Evolutionary conservation across 2,329 filamentous ascomycete species (phyloP).

Genomic region (Westerdykella sp.): DNA sequence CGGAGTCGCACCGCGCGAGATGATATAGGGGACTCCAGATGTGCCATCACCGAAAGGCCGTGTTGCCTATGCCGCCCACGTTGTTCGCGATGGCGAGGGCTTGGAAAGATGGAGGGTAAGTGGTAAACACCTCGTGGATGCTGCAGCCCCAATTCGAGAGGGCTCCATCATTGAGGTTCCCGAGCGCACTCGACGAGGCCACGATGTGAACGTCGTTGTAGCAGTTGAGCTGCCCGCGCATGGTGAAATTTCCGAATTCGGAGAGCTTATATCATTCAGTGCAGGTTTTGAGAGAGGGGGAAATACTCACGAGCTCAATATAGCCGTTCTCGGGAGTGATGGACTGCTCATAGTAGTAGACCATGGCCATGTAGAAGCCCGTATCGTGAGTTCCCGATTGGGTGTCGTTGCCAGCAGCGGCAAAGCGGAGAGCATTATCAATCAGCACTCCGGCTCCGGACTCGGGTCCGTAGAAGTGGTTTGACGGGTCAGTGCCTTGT

Average conservation of each 20-base stretch:
- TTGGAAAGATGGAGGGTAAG: constrained; percentile 14
- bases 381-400: constrained; percentile 8
- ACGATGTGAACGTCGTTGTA: constrained; percentile 15
- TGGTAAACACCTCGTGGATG: constrained; percentile 14
- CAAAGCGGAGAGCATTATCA: constrained; percentile 13
- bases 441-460: constrained; percentile 12
- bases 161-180: constrained; percentile 10
- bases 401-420: constrained; percentile 8
- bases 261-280: constrained; percentile 8
- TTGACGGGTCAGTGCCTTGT: constrained; percentile 11
- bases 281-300: not conserved
- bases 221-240: constrained; percentile 13
- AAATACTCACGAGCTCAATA: constrained; percentile 8
- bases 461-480: constrained; percentile 5
- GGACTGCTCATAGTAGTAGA: constrained; percentile 10
- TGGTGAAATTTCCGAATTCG: constrained; percentile 13
- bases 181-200: constrained; percentile 9
- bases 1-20: constrained; percentile 14
- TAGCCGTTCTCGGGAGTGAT: constrained; percentile 2
- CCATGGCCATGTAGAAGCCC: constrained; percentile 13
- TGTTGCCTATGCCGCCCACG: constrained; percentile 10
- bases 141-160: constrained; percentile 13
- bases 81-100: constrained; percentile 15
- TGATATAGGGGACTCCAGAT: constrained; percentile 14
- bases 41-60: constrained; percentile 13